Evolutionary conservation across 2,329 filamentous ascomycete species (phyloP).

Genomic region (Xylariales sp.): DNA sequence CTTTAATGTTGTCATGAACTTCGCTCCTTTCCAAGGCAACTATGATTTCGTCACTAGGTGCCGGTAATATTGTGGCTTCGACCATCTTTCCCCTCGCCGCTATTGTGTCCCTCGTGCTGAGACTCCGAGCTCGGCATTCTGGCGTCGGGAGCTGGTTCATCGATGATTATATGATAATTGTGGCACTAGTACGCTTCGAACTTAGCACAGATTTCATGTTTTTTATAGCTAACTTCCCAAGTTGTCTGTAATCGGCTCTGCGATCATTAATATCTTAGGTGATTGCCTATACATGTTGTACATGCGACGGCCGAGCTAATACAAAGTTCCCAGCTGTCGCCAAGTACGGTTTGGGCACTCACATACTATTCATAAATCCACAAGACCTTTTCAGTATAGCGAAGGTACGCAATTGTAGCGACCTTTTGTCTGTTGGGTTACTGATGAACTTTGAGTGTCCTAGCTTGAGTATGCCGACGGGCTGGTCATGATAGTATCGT

Average conservation of each 20-base stretch:
- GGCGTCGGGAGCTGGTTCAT: background rate
- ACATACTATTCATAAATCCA: background rate
- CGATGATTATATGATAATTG: constrained; percentile 18
- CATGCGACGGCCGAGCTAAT: background rate
- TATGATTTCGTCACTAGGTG: constrained; percentile 5
- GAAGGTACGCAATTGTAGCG: constrained; percentile 8
- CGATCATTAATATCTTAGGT: constrained; percentile 18
- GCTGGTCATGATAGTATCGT: constrained; percentile 13
- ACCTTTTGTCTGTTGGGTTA: background rate
- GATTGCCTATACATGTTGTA: background rate
- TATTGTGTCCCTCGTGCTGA: background rate
- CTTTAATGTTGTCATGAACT: background rate
- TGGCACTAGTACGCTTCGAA: background rate
- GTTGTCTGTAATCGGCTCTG: constrained; percentile 10
- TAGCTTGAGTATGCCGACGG: constrained; percentile 11
- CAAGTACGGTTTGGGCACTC: constrained; percentile 1
- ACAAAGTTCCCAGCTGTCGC: background rate
- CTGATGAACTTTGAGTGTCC: constrained; percentile 1
- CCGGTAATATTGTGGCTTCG: constrained; percentile 1
- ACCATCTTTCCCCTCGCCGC: constrained; percentile 5
- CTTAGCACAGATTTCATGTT: background rate
- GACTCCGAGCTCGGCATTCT: constrained; percentile 3
- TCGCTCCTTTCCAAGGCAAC: background rate
- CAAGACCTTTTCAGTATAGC: background rate
- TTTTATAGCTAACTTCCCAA: background rate